phyloP scores from a whole-genome alignment of 2,329 filamentous ascomycete genomes.

The Ciborinia camelliae region DNA sequence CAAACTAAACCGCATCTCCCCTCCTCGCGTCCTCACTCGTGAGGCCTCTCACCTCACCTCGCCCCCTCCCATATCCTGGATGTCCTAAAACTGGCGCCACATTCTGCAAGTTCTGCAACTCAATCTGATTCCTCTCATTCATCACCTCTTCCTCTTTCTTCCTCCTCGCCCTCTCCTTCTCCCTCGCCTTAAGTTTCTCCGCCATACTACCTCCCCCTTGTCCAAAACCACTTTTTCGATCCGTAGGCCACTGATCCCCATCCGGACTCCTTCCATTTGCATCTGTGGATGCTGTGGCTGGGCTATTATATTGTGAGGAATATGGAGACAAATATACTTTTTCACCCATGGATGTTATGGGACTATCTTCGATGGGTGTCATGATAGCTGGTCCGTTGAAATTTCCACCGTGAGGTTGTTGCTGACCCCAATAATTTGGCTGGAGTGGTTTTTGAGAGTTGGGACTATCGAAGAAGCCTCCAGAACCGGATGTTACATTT shows the following conservation, averaged over 20 bases:
- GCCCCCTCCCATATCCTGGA: constrained; percentile 28
- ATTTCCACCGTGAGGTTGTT: constrained; percentile 39
- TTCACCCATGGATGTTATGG: constrained; percentile 39
- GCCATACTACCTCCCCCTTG: constrained; percentile 16
- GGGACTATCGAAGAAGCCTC: constrained; percentile 47
- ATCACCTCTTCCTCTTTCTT: constrained; percentile 25
- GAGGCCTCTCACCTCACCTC: constrained; percentile 6
- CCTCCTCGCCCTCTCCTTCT: constrained; percentile 15
- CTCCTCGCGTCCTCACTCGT: constrained; percentile 29
- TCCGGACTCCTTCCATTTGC: constrained; percentile 14
- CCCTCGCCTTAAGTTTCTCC: constrained; percentile 12
- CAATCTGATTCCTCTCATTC: constrained; percentile 24
- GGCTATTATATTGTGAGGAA: constrained; percentile 57
- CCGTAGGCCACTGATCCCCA: constrained; percentile 26
- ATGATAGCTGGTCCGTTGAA: constrained; percentile 4
- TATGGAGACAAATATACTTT: constrained; percentile 57
- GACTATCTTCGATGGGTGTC: constrained; percentile 22
- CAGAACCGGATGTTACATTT: constrained; percentile 39
- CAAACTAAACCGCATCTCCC: constrained; percentile 23
- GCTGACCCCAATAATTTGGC: constrained; percentile 44
- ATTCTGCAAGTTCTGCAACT: constrained; percentile 30
- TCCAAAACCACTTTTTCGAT: constrained; percentile 26
- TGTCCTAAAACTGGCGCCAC: constrained; percentile 32
- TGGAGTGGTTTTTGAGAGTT: constrained; percentile 52
- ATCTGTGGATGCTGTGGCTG: constrained; percentile 39